These are phyloP conservation scores for Prunella vulgaris DNA, from an alignment of 257 asterid genomes.

Conservation along the genomic window DNA sequence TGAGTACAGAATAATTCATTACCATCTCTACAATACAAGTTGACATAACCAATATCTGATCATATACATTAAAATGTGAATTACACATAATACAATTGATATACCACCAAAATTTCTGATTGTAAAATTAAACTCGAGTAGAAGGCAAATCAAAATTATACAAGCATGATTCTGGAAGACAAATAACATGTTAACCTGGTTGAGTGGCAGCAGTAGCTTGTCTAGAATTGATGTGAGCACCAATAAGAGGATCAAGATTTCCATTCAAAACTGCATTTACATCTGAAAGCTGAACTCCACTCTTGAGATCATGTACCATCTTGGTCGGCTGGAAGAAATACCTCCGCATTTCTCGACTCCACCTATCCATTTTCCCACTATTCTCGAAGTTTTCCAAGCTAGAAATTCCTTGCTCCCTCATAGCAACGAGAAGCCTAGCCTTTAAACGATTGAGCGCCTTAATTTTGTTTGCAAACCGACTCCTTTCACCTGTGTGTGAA, in stretches of 20 bases:
- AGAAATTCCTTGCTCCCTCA: conserved; percentile 42
- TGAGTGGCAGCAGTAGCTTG: conserved; percentile 13
- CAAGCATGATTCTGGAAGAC: background rate
- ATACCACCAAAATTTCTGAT: background rate
- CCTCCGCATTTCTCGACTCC: conserved; percentile 53
- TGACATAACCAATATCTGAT: background rate
- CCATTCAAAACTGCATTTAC: conserved; percentile 59
- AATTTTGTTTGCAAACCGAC: conserved; percentile 65
- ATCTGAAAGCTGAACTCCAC: conserved; percentile 47
- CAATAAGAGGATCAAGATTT: conserved; percentile 58
- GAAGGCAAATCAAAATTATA: background rate
- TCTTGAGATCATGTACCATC: conserved; percentile 56
- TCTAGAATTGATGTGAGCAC: conserved; percentile 63
- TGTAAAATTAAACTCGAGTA: background rate
- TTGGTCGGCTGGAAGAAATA: conserved; percentile 47
- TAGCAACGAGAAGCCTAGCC: conserved; percentile 54
- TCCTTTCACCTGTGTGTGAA: conserved; percentile 61
- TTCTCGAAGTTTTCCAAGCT: conserved; percentile 30
- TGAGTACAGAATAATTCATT: background rate
- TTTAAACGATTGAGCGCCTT: conserved; percentile 76
- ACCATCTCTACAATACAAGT: background rate
- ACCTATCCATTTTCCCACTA: conserved; percentile 25
- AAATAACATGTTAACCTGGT: background rate
- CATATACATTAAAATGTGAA: background rate
- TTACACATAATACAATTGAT: background rate